A percentile compares a stretch with the other conserved stretches of the same genome.
phyloP scores from a whole-genome alignment of 257 asterid species.

The Petrea volubilis region DNA sequence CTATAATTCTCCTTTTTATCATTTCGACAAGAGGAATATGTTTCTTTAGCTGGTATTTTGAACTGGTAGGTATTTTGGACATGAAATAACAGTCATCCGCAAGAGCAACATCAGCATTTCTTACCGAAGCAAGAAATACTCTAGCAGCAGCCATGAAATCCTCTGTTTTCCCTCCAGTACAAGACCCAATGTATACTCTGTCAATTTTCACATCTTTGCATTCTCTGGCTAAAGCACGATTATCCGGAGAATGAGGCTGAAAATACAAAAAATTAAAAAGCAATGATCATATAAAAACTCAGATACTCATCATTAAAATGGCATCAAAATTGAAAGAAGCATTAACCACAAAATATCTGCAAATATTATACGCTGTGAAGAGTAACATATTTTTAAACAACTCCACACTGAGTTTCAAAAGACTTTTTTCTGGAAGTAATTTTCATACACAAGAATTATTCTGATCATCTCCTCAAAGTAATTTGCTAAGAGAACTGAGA shows the following conservation, averaged over 20 bases:
- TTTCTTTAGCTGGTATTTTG: neutral
- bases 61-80: neutral
- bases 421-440: neutral
- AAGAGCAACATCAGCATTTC: constrained; percentile 17
- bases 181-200: constrained; percentile 94
- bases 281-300: neutral
- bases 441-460: neutral
- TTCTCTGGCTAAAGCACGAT: constrained; percentile 94
- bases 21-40: neutral
- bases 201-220: constrained; percentile 93
- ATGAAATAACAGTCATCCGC: neutral
- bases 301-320: neutral
- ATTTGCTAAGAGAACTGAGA: constrained; percentile 14
- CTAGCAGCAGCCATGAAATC: constrained; percentile 98
- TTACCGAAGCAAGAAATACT: constrained; percentile 83
- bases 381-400: neutral
- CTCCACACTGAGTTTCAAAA: neutral
- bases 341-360: neutral
- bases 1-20: neutral
- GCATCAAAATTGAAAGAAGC: neutral
- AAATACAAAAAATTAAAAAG: constrained; percentile 10
- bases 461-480: neutral
- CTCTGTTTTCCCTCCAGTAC: constrained; percentile 97
- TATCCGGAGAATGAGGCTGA: constrained; percentile 98
- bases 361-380: neutral